Percentiles rank a stretch among this genome's conserved stretches.
Conservation (phyloP, 495 filamentous ascomycete genomes). For the Chlorociboria aeruginascens region DNA sequence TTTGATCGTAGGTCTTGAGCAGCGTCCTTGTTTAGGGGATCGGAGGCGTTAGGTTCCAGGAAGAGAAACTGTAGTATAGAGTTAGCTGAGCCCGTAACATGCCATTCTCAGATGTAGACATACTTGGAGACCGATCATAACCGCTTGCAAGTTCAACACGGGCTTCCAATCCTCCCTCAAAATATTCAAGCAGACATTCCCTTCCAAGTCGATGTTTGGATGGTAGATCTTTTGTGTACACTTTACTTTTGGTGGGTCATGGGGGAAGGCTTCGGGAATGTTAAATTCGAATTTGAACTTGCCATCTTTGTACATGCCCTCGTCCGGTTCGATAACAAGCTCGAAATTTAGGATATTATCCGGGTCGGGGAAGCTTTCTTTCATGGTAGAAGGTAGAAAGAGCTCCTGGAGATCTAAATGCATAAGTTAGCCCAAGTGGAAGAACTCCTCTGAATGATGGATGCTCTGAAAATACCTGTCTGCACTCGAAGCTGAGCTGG, state of each 20-base stretch:
- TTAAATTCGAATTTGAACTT: slow-evolving; percentile 81
- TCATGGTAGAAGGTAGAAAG: slow-evolving; percentile 82
- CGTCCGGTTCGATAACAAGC: slow-evolving; percentile 87
- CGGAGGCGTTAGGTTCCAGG: slow-evolving; percentile 90
- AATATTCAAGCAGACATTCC: slow-evolving; percentile 96
- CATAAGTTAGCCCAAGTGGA: neutral
- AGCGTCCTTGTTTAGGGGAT: slow-evolving; percentile 97
- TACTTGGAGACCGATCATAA: slow-evolving; percentile 89
- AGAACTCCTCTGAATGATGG: neutral
- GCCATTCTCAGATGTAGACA: slow-evolving; percentile 1
- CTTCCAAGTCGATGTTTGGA: slow-evolving; percentile 95
- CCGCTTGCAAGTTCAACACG: slow-evolving; percentile 89
- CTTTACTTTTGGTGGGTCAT: slow-evolving; percentile 96
- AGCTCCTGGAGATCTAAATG: slow-evolving; percentile 79
- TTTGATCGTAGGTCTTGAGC: slow-evolving; percentile 82
- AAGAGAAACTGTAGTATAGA: slow-evolving; percentile 66
- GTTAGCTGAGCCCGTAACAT: slow-evolving; percentile 1
- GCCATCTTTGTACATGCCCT: slow-evolving; percentile 94
- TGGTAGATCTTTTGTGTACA: slow-evolving; percentile 99
- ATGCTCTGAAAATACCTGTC: slow-evolving; percentile 51
- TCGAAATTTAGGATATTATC: slow-evolving; percentile 96
- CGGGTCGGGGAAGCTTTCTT: slow-evolving; percentile 81
- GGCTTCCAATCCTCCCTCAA: slow-evolving; percentile 98
- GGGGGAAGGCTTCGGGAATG: slow-evolving; percentile 91
- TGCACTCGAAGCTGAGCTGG: slow-evolving; percentile 91